phyloP scores from a whole-genome alignment of 805 yeast genomes.

The Metschnikowia borealis region DNA sequence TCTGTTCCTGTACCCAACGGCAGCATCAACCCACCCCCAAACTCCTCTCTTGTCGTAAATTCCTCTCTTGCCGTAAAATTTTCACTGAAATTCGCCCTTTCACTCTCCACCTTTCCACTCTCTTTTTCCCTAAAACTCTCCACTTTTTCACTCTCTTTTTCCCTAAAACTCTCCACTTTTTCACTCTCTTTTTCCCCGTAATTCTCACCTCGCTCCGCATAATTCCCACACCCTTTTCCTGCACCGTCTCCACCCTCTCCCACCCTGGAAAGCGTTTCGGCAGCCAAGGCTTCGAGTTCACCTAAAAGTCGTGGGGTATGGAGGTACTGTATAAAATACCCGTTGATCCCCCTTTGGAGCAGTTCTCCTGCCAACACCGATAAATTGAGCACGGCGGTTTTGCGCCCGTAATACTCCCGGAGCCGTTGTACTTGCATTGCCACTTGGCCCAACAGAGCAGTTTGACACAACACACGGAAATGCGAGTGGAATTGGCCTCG shows the following conservation, averaged over 20 bases:
- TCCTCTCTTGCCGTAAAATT: no score
- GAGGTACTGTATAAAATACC: conserved; percentile 23
- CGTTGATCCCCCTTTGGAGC: conserved; percentile 27
- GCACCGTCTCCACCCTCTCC: not conserved
- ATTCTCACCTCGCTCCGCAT: no score
- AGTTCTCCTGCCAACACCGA: conserved; percentile 17
- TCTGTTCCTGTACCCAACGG: not conserved
- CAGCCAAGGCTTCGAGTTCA: conserved; percentile 6
- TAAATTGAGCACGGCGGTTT: conserved; percentile 23
- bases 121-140: no score
- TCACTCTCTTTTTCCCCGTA: not conserved
- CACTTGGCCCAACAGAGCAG: conserved; percentile 2
- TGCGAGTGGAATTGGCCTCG: conserved; percentile 17
- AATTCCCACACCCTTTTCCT: no score
- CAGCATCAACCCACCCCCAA: not conserved
- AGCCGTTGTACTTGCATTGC: conserved; percentile 17
- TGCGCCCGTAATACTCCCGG: conserved; percentile 22
- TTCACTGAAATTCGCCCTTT: no score
- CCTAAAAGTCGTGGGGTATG: conserved; percentile 5
- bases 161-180: not conserved
- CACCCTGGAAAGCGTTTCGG: not conserved
- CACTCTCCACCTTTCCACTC: no score
- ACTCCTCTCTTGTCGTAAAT: no score
- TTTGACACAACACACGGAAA: conserved; percentile 8
- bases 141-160: no score